Conservation (phyloP, 768 basidiomycete species). For the Leucosporidium creatinivorum region DNA sequence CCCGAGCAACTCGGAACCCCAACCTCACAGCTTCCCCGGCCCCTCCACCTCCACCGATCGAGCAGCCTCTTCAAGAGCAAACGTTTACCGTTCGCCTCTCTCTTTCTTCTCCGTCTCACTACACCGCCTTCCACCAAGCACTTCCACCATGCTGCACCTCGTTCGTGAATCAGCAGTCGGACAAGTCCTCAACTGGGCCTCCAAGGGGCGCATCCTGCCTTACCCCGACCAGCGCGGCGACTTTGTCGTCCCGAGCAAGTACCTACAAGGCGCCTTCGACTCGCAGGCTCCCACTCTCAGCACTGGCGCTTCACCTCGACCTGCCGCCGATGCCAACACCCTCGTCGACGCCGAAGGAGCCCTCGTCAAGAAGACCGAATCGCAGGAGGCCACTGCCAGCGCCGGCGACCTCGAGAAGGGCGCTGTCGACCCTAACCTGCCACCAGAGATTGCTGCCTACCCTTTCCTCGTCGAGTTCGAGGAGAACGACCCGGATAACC, state of each 20-base stretch:
- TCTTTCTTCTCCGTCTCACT: no score
- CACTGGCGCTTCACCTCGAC: neutral
- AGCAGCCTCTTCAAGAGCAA: no score
- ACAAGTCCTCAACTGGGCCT: slow-evolving; percentile 25
- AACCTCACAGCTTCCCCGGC: no score
- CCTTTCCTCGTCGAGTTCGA: slow-evolving; percentile 26
- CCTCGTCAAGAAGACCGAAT: no score
- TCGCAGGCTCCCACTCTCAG: neutral
- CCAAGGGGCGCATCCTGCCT: slow-evolving; percentile 25
- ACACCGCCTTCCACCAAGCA: no score
- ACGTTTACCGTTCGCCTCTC: no score
- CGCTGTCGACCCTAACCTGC: no score
- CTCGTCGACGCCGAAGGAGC: no score
- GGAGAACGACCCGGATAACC: slow-evolving; percentile 22
- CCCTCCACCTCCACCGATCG: no score
- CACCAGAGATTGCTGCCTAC: slow-evolving; percentile 1
- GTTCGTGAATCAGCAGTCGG: slow-evolving; percentile 34
- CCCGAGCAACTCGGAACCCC: no score
- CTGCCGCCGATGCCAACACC: no score
- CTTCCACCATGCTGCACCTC: slow-evolving; percentile 7
- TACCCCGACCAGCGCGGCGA: slow-evolving; percentile 29
- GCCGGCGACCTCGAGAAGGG: neutral
- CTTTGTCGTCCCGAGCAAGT: slow-evolving; percentile 15
- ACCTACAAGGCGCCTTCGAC: neutral
- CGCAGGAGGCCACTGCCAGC: no score